Evolutionary conservation across 139 green algal genomes (phyloP), one percentile per base, ranked within the genome.

Genomic region (Chlamydomonas applanata): DNA sequence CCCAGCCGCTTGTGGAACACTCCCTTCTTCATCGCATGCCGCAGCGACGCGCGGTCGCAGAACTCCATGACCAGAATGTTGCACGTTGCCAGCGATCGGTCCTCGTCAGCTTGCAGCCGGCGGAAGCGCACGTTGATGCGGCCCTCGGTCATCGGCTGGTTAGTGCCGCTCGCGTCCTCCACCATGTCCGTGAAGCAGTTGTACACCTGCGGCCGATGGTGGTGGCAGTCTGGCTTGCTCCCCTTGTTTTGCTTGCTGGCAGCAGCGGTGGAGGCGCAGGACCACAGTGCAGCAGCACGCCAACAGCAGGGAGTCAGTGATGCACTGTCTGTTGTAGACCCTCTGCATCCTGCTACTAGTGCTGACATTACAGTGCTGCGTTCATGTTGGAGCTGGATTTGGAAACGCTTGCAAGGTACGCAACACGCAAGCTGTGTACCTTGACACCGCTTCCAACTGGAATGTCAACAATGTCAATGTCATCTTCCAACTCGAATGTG

Each of bases 141-240:
- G 3, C 81, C 81, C 67, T 86, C 79, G 1, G 63, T 61, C 61
- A 74, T 80, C 1, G 62, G 64, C 20, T 63, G 53, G 30, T 74
- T 32, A 35, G 79, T 84, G 64, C 77, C 75, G 33, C 52, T 64
- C 27, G 85, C 85, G 72, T 88, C 85, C 78, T 90, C 85, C 60
- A 90, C 80, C 82, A 90, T 88, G 72, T 90, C 82, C 16, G 82
- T 88, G 72, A 90, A 86, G 82, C 85, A 90, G 73, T 79, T 81
- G 82, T 87, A 90, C 27, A 90, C 85, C 77, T 90, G 82, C 34
- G 79, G 49, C 64, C 71, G 75, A 63, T 82, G 69, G 46, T 61
- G 70, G 60, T 76, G 65, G 53, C 17, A 19, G 57, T 66, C 11
- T n/a, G 32, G n/a, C n/a, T n/a, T n/a, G n/a, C n/a, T n/a, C n/a